Base-by-base conservation (phyloP, 2,329 filamentous ascomycete species). In the Septoria petroselini region DNA sequence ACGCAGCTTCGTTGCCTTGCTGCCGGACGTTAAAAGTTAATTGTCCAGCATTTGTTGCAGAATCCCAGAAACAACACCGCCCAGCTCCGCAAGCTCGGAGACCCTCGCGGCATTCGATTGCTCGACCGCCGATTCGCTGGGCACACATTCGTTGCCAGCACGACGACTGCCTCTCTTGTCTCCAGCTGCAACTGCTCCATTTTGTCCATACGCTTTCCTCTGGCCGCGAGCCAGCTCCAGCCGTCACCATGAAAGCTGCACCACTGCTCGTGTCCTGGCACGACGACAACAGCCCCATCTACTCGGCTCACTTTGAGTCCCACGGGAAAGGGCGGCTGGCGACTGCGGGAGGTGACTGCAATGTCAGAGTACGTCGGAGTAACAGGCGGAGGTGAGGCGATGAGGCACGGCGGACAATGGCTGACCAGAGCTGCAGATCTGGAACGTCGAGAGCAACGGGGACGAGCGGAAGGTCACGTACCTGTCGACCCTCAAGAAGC, bases 221-320 rank as follows among this genome's bases (percentile, higher is more conserved):
- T 52, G 53, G 48, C 49, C 23, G 23, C 25, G 34, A 45, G 52
- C 52, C 52, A 52, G 44, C 48, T 23, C 34, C 21, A 14, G n/a
- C 41, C 34, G 23, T 9, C 61, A 65, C 50, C 42, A 98, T 98
- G 93, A 97, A 95, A 81, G 91, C 90, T 68, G 85, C 89, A 66
- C 91, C 93, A 63, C 80, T 98, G 62, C 91, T 97, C 68, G 91
- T 98, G 74, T 89, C 94, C 77, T 98, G 93, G 93, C 94, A 98
- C 73, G 88, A 96, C 71, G 88, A 95, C 68, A 95, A 94, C 73
- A 84, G 88, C 63, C 93, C 93, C 52, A 91, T 98, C 69, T 98
- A 97, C 75, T 96, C 91, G 35, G 89, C 90, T 62, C 91, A 97
- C 71, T 98, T 97, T 69, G 91, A 98, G 69, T 88, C 88, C 40